phyloP scores from a whole-genome alignment of 495 filamentous ascomycete genomes.

The Annulohypoxylon nitens region DNA sequence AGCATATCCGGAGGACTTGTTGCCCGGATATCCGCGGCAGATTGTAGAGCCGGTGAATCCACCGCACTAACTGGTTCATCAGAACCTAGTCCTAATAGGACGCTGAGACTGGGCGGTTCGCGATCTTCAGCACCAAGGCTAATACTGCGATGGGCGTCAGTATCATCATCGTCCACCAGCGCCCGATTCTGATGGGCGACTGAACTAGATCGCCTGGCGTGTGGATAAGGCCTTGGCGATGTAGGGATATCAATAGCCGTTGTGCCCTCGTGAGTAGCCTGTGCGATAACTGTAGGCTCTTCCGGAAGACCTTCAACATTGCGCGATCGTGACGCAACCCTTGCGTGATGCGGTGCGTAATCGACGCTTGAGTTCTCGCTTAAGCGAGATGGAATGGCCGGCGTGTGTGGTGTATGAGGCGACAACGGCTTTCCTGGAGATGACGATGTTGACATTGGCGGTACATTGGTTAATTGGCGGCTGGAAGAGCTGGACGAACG shows the following conservation, averaged over 20 bases:
- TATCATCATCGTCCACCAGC: slow-evolving; percentile 72
- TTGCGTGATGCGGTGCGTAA: slow-evolving; percentile 64
- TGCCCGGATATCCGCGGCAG: slow-evolving; percentile 59
- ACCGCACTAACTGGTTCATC: slow-evolving; percentile 47
- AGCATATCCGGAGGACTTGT: slow-evolving; percentile 55
- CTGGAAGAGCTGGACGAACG: slow-evolving; percentile 87
- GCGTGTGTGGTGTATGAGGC: slow-evolving; percentile 94
- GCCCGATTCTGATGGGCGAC: slow-evolving; percentile 76
- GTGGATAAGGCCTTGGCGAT: slow-evolving; percentile 75
- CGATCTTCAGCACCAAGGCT: slow-evolving; percentile 80
- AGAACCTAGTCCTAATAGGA: slow-evolving; percentile 64
- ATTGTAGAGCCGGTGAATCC: slow-evolving; percentile 57
- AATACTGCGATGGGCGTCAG: slow-evolving; percentile 76
- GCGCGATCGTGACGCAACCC: slow-evolving; percentile 34
- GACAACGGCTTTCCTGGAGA: slow-evolving; percentile 91
- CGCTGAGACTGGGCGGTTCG: slow-evolving; percentile 69
- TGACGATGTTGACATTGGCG: slow-evolving; percentile 88
- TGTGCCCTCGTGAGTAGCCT: slow-evolving; percentile 62
- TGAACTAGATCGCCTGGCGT: slow-evolving; percentile 79
- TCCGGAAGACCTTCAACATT: slow-evolving; percentile 53
- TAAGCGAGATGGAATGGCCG: slow-evolving; percentile 90
- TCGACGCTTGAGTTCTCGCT: slow-evolving; percentile 90
- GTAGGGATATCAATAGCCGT: slow-evolving; percentile 87
- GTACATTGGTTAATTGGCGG: slow-evolving; percentile 84
- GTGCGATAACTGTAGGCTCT: slow-evolving; percentile 56